These are phyloP conservation scores for Boletus rufocinnamomeus DNA, from an alignment of 768 basidiomycete genomes.

Conservation along the genomic window DNA sequence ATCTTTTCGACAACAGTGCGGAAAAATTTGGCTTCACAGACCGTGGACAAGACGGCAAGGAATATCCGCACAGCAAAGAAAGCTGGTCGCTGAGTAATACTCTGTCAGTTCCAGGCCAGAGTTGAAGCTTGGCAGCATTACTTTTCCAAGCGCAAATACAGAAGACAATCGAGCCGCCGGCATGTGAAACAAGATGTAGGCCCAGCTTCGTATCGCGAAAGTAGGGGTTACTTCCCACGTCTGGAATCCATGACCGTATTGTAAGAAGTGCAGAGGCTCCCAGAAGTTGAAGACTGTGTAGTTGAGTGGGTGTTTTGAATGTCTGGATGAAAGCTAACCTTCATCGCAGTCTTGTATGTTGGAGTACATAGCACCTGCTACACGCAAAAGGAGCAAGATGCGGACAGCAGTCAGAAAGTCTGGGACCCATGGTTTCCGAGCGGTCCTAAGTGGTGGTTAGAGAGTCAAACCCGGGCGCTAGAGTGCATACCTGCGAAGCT, in stretches of 20 bases:
- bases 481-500: conserved; percentile 62
- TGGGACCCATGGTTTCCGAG: conserved; percentile 83
- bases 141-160: conserved; percentile 71
- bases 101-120: conserved; percentile 16
- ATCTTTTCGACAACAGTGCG: conserved; percentile 77
- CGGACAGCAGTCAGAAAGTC: conserved; percentile 83
- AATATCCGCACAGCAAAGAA: conserved; percentile 90
- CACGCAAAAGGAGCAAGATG: conserved; percentile 76
- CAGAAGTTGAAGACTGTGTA: conserved; percentile 95
- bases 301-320: background rate
- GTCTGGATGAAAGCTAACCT: conserved; percentile 49
- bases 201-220: conserved; percentile 94
- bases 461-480: conserved; percentile 4
- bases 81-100: conserved; percentile 61
- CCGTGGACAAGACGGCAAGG: conserved; percentile 68
- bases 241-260: conserved; percentile 87
- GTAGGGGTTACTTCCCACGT: conserved; percentile 96
- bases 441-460: conserved; percentile 45
- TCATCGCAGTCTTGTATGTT: conserved; percentile 97
- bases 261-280: conserved; percentile 95
- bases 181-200: conserved; percentile 85
- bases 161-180: conserved; percentile 62
- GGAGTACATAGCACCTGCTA: conserved; percentile 90
- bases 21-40: conserved; percentile 83
- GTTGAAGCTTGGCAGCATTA: conserved; percentile 33